phyloP scores from a whole-genome alignment of 148 eudicot species.

The Pouteria glomerata region DNA sequence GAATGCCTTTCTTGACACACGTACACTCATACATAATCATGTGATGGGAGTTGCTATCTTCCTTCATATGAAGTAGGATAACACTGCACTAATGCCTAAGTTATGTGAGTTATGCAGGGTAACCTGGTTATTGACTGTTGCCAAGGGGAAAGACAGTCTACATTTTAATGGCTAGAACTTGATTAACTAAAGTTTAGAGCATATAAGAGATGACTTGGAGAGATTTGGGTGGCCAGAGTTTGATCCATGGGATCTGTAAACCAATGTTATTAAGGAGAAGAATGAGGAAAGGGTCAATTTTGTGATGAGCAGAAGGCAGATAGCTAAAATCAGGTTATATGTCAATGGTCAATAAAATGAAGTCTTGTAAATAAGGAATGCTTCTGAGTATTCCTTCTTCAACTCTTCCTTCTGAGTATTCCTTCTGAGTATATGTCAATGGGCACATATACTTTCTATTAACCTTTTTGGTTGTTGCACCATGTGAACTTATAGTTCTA shows the following conservation, averaged over 20 bases:
- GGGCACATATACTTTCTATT: too few relatives aligned
- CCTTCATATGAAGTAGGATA: neutral
- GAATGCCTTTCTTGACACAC: neutral
- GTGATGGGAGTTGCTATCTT: neutral
- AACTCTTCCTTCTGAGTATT: too few relatives aligned
- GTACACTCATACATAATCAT: neutral
- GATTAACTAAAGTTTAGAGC: neutral
- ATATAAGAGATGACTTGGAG: too few relatives aligned
- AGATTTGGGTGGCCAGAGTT: constrained; percentile 1
- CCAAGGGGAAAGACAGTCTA: neutral
- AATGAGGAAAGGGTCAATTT: too few relatives aligned
- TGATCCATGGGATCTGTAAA: neutral
- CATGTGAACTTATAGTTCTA: too few relatives aligned
- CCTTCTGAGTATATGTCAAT: too few relatives aligned
- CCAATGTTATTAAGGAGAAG: neutral
- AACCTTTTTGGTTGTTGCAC: neutral
- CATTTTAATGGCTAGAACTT: neutral
- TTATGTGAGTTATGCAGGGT: neutral
- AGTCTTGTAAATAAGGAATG: neutral
- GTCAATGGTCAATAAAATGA: too few relatives aligned
- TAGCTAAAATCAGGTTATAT: neutral
- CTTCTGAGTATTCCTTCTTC: too few relatives aligned
- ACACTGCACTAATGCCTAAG: neutral
- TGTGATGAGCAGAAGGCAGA: neutral
- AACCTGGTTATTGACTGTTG: neutral